Percentiles rank a stretch among this genome's conserved stretches.
phyloP scores from a whole-genome alignment of 2,329 filamentous ascomycete species.

The Hypocrella siamensis region DNA sequence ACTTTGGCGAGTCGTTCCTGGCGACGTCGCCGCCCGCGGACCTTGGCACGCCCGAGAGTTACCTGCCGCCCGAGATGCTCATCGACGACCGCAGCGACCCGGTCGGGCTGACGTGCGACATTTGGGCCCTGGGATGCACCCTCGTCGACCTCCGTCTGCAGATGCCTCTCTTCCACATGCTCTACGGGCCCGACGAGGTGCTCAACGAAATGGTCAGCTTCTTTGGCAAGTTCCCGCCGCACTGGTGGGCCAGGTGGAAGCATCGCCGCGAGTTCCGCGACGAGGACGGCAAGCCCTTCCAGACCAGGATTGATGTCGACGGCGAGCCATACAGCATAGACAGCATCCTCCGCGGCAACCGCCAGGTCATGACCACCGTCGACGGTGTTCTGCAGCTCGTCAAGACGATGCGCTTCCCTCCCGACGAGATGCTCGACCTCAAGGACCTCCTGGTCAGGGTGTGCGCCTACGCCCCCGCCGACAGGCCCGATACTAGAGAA shows the following conservation, averaged over 20 bases:
- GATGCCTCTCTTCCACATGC: conserved; percentile 12
- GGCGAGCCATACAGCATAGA: conserved; percentile 1
- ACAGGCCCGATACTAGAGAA: conserved; percentile 6
- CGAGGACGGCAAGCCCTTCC: conserved; percentile 6
- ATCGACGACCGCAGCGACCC: conserved; percentile 5
- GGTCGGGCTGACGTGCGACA: conserved; percentile 9
- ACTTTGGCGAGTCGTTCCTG: conserved; percentile 10
- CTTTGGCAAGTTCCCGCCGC: conserved; percentile 15
- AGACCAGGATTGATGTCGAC: neutral
- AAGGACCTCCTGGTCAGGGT: conserved; percentile 11
- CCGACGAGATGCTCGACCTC: conserved; percentile 9
- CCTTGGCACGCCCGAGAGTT: conserved; percentile 12
- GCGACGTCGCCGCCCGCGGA: conserved; percentile 6
- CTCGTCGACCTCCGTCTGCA: conserved; percentile 17
- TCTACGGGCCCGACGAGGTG: conserved; percentile 13
- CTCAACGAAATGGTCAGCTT: conserved; percentile 12
- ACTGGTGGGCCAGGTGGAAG: conserved; percentile 16
- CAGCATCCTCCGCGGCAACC: conserved; percentile 1
- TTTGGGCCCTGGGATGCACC: conserved; percentile 19
- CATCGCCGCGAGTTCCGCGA: conserved; percentile 8
- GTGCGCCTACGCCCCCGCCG: conserved; percentile 6
- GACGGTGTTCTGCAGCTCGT: conserved; percentile 2
- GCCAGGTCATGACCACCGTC: conserved; percentile 1
- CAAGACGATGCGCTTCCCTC: conserved; percentile 4
- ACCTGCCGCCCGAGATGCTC: conserved; percentile 8